These are phyloP conservation scores for Phyllostachys edulis DNA, from an alignment of 176 grass and related monocot genomes.

Conservation along the genomic window DNA sequence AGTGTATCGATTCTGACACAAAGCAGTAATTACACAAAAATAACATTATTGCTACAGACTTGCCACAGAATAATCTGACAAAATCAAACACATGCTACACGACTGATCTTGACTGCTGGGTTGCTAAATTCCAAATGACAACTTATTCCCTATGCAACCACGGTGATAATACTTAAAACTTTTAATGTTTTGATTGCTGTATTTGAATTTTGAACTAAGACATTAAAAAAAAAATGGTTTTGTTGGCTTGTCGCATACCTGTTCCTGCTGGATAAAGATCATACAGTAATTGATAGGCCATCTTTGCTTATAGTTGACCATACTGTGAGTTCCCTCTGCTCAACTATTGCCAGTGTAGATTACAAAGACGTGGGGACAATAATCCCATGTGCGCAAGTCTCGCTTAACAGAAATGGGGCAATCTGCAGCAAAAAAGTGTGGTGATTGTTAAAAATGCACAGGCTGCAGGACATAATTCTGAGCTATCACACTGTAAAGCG, in stretches of 20 bases:
- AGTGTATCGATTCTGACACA: slow-evolving; percentile 17
- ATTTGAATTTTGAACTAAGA: neutral
- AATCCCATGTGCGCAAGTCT: neutral
- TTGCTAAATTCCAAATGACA: neutral
- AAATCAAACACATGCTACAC: slow-evolving; percentile 26
- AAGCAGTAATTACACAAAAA: slow-evolving; percentile 16
- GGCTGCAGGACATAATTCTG: slow-evolving; percentile 2
- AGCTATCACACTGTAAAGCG: neutral
- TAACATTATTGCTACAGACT: neutral
- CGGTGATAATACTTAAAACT: neutral
- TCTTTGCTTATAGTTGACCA: neutral
- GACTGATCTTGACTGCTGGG: neutral
- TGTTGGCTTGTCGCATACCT: slow-evolving; percentile 8
- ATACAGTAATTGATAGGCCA: neutral
- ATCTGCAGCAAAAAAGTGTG: slow-evolving; percentile 4
- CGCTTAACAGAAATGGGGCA: slow-evolving; percentile 1
- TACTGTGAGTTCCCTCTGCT: neutral
- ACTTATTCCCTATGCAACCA: neutral
- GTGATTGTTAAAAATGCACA: neutral
- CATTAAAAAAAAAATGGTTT: slow-evolving; percentile 13
- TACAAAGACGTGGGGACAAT: neutral
- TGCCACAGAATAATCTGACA: neutral
- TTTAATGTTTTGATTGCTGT: neutral
- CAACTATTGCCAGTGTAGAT: slow-evolving; percentile 6
- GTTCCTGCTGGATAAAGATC: slow-evolving; percentile 26